Percentiles rank a stretch among this genome's conserved stretches.
Evolutionary conservation across 495 filamentous ascomycete species (phyloP).

Genomic region (Chaetomium fimeti): DNA sequence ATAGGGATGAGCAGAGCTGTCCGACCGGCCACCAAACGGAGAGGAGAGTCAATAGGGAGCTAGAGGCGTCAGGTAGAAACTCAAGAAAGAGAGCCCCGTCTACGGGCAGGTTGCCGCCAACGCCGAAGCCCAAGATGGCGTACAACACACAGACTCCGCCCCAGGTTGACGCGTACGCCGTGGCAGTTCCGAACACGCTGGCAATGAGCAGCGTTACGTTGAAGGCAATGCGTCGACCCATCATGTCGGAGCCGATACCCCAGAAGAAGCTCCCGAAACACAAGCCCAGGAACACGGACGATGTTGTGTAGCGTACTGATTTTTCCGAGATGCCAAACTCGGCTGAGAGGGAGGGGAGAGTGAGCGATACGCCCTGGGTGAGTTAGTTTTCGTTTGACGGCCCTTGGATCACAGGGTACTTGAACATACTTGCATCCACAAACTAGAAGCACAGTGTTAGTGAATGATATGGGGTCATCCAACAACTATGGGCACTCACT

Average conservation of each 20-base stretch:
- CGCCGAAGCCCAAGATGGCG: slow-evolving; percentile 50
- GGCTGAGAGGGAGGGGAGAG: slow-evolving; percentile 64
- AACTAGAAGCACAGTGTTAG: slow-evolving; percentile 31
- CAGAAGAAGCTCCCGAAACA: slow-evolving; percentile 74
- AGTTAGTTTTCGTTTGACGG: slow-evolving; percentile 16
- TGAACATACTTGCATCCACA: slow-evolving; percentile 53
- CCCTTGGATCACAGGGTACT: not conserved
- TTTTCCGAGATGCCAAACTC: slow-evolving; percentile 62
- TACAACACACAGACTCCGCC: slow-evolving; percentile 59
- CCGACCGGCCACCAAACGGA: slow-evolving; percentile 82
- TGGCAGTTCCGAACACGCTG: slow-evolving; percentile 67
- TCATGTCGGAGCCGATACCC: slow-evolving; percentile 73
- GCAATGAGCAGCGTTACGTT: slow-evolving; percentile 72
- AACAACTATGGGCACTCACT: slow-evolving; percentile 38
- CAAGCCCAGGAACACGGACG: slow-evolving; percentile 57
- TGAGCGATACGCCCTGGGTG: slow-evolving; percentile 63
- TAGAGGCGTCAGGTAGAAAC: slow-evolving; percentile 73
- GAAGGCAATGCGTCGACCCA: slow-evolving; percentile 72
- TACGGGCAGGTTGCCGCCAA: slow-evolving; percentile 74
- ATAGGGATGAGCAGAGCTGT: slow-evolving; percentile 63
- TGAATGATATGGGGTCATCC: not conserved
- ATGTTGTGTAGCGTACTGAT: slow-evolving; percentile 54
- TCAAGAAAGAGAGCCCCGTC: slow-evolving; percentile 79
- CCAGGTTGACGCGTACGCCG: slow-evolving; percentile 67
- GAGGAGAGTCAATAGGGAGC: slow-evolving; percentile 72